Conservation (phyloP, 108 stramenopile genomes). For the Cyclotella distinguenda region DNA sequence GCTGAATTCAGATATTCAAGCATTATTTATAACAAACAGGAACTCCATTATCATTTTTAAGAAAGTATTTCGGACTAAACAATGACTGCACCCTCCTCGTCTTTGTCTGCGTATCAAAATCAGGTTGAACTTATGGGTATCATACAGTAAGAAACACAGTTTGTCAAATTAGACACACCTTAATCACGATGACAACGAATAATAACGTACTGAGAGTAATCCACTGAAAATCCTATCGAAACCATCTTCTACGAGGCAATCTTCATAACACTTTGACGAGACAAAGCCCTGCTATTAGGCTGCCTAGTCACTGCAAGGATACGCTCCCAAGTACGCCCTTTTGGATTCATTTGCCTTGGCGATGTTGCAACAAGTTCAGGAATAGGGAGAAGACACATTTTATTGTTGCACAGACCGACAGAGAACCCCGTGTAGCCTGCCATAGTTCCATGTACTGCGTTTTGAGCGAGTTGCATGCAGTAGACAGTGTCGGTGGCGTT, state of each 20-base stretch:
- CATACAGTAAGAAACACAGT: too few species aligned
- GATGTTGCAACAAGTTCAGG: slow-evolving; percentile 90
- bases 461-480: slow-evolving; percentile 95
- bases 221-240: not conserved
- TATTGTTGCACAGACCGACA: slow-evolving; percentile 95
- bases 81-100: too few species aligned
- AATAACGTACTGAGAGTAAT: too few species aligned
- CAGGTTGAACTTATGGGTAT: too few species aligned
- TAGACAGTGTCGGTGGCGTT: slow-evolving; percentile 93
- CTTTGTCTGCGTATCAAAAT: too few species aligned
- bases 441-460: slow-evolving; percentile 98
- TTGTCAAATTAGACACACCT: too few species aligned
- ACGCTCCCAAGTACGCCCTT: slow-evolving; percentile 96
- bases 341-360: slow-evolving; percentile 90
- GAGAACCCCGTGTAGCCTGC: slow-evolving; percentile 97
- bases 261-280: not conserved
- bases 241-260: not conserved
- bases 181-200: too few species aligned
- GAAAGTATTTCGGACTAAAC: too few species aligned
- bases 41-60: not conserved
- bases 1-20: not conserved
- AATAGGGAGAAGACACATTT: slow-evolving; percentile 93
- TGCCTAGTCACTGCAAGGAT: slow-evolving; percentile 92
- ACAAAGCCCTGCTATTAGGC: slow-evolving; percentile 71
- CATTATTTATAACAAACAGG: not conserved